A percentile compares a stretch with the other conserved stretches of the same genome.
These are phyloP conservation scores for Aquilaria malaccensis DNA, from an alignment of 345 rosid genomes.

Conservation along the genomic window DNA sequence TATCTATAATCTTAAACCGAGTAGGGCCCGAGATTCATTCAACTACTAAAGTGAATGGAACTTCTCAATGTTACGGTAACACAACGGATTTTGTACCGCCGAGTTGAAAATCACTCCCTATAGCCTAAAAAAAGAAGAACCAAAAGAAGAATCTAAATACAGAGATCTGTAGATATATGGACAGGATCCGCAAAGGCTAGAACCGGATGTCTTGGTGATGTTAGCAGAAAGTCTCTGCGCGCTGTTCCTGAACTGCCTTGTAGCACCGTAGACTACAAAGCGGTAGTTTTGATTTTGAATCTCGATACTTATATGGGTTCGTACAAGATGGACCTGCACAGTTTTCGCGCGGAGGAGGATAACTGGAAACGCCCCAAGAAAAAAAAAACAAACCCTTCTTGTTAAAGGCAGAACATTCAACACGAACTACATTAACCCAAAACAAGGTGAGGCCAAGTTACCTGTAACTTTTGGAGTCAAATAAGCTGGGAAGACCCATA, in stretches of 20 bases:
- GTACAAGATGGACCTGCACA: slow-evolving; percentile 79
- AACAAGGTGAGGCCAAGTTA: slow-evolving; percentile 13
- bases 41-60: too few relatives aligned
- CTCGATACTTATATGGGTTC: slow-evolving; percentile 78
- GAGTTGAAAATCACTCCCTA: too few relatives aligned
- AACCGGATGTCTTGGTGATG: slow-evolving; percentile 1
- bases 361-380: slow-evolving; percentile 31
- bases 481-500: slow-evolving; percentile 73
- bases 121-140: too few relatives aligned
- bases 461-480: slow-evolving; percentile 57
- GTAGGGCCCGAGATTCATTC: too few relatives aligned
- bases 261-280: slow-evolving; percentile 93
- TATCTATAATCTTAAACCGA: too few relatives aligned
- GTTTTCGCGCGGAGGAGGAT: slow-evolving; percentile 85
- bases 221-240: slow-evolving; percentile 23
- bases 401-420: neutral
- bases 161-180: slow-evolving; percentile 8
- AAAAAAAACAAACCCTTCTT: slow-evolving; percentile 6
- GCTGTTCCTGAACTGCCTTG: slow-evolving; percentile 58
- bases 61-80: too few relatives aligned
- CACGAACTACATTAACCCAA: too few relatives aligned
- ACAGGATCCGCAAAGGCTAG: slow-evolving; percentile 7
- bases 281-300: slow-evolving; percentile 79
- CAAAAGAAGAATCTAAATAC: too few relatives aligned
- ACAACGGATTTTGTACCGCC: too few relatives aligned